A percentile compares a stretch with the other conserved stretches of the same genome.
Conservation (phyloP, 2,329 filamentous ascomycete species). For the Epichloe gansuensis region DNA sequence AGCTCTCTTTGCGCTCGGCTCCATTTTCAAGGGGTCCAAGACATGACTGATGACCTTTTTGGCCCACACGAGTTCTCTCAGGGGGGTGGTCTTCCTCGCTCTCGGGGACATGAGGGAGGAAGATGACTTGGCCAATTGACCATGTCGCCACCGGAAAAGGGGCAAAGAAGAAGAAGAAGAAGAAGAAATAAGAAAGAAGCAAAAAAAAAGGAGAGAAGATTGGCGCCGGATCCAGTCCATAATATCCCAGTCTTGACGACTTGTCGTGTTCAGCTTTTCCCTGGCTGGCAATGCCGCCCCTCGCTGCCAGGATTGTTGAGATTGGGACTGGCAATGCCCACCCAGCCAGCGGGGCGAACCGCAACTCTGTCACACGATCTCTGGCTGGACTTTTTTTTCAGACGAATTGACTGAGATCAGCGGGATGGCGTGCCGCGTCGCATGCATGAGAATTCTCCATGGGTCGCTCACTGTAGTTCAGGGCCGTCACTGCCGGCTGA, state of each 20-base stretch:
- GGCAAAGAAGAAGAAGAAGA: not conserved
- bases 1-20: not conserved
- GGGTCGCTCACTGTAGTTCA: not conserved
- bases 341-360: conserved; percentile 2
- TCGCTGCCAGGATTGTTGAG: not conserved
- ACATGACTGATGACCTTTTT: not conserved
- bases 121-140: conserved; percentile 1
- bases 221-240: not conserved
- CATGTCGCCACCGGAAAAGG: not conserved
- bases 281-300: not conserved
- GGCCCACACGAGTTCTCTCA: not conserved
- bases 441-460: not conserved
- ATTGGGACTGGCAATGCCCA: not conserved
- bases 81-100: not conserved
- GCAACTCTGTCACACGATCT: not conserved
- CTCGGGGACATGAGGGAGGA: not conserved
- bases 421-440: conserved; percentile 1
- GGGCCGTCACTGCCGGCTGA: not conserved
- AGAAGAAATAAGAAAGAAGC: not conserved
- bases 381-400: not conserved
- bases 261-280: not conserved
- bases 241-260: not conserved
- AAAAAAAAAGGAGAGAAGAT: not conserved
- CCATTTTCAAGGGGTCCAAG: not conserved
- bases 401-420: not conserved